phyloP scores from a whole-genome alignment of 495 filamentous ascomycete species.

The Niebla homalea region DNA sequence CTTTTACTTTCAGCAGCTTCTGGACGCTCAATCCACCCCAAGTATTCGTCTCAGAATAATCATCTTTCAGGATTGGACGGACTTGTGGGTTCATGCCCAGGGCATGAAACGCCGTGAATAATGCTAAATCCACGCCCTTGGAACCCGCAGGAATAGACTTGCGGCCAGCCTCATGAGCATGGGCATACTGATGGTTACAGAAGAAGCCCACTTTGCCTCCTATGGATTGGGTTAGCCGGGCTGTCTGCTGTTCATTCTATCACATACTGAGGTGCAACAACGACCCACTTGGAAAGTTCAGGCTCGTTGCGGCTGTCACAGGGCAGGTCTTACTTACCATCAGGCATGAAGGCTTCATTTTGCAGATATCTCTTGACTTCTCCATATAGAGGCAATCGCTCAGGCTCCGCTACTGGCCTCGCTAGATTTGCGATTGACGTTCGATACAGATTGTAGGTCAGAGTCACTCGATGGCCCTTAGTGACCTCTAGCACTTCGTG shows the following conservation, averaged over 20 bases:
- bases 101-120: constrained; percentile 5
- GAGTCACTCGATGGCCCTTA: constrained; percentile 37
- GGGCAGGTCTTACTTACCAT: background rate
- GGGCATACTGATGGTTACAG: constrained; percentile 27
- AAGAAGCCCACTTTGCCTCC: constrained; percentile 21
- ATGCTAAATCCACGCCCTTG: constrained; percentile 18
- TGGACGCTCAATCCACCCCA: background rate
- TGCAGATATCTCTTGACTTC: background rate
- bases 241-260: no score
- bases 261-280: no score
- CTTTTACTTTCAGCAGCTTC: background rate
- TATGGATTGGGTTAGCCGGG: background rate
- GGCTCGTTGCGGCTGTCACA: no score
- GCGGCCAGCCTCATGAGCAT: constrained; percentile 7
- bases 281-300: no score
- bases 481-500: constrained; percentile 46
- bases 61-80: background rate
- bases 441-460: constrained; percentile 46
- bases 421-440: background rate
- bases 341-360: background rate
- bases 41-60: no score
- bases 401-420: background rate
- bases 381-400: background rate
- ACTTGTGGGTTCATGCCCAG: background rate
- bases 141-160: constrained; percentile 11